Evolutionary conservation across 2,329 filamentous ascomycete species (phyloP), one percentile per base, ranked within the genome.

Genomic region (Lachnellula arida): DNA sequence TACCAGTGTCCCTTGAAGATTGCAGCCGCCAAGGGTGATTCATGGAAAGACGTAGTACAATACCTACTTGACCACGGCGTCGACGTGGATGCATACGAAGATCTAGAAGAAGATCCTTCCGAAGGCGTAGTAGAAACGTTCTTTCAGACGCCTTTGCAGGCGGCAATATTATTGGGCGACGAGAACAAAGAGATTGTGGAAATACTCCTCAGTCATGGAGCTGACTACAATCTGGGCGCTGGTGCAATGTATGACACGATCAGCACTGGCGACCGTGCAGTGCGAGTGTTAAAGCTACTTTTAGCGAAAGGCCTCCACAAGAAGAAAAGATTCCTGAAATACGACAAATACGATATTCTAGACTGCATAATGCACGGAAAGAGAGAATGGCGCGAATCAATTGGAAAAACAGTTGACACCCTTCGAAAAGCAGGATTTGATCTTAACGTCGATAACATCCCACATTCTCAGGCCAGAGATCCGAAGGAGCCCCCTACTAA

Each of bases 21-120:
- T 23, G 22, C 22, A 37, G 32, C 34, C 34, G 15, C 2, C 34
- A 37, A 37, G 34, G 11, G 34, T 8, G 15, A 15, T 37, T 15
- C 34, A 15, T 37, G 9, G 34, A 37, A 37, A 37, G 34, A 37
- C 34, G 23, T 57, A 32, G 54, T 55, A 6, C 50, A 57, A 32
- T 12, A 52, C 2, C 49, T 57, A 5, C 46, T 59, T 23, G 32
- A 56, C 39, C 23, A 54, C 12, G 1, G 25, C 4, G 43, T 46
- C 0, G 34, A 61, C n/a, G 12, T 19, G 19, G 51, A 55, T 47
- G 49, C 42, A 15, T 52, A 55, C 47, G 51, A 47, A n/a, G n/a
- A n/a, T n/a, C n/a, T n/a, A n/a, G 52, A 49, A 48, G 22, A 23
- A 23, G 22, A 23, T 23, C 3, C 22, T 23, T 23, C 22, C 22